Conservation (phyloP, 2,329 filamentous ascomycete species). For the Cladophialophora bantiana region DNA sequence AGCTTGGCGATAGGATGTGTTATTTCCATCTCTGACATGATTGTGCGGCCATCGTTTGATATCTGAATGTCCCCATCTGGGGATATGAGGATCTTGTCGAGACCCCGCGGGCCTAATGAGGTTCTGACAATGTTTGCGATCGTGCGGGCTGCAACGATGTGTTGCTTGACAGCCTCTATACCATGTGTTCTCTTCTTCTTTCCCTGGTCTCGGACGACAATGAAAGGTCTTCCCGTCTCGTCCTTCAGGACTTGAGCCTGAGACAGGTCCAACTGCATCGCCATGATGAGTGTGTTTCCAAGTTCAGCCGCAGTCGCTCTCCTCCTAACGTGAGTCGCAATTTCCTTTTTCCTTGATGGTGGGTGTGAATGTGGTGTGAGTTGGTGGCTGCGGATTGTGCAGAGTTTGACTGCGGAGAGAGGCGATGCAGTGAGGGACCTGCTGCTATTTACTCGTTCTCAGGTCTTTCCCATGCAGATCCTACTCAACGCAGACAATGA, state of each 20-base stretch:
- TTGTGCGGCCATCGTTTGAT: slow-evolving; percentile 98
- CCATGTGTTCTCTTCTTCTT: slow-evolving; percentile 97
- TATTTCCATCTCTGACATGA: slow-evolving; percentile 96
- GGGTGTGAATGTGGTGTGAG: not conserved
- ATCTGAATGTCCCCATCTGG: slow-evolving; percentile 98
- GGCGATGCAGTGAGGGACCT: not conserved
- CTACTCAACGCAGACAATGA: not conserved
- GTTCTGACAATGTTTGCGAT: slow-evolving; percentile 98
- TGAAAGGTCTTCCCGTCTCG: slow-evolving; percentile 96
- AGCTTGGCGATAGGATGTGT: slow-evolving; percentile 98
- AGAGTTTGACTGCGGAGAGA: not conserved
- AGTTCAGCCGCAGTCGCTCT: not conserved
- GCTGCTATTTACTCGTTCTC: not conserved
- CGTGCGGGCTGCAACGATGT: slow-evolving; percentile 95
- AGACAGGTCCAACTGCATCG: slow-evolving; percentile 41
- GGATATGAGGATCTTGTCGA: slow-evolving; percentile 99
- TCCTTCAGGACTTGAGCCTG: slow-evolving; percentile 83
- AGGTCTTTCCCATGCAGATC: not conserved
- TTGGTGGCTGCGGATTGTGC: not conserved
- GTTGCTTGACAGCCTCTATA: slow-evolving; percentile 96
- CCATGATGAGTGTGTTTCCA: slow-evolving; percentile 19
- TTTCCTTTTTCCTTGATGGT: not conserved
- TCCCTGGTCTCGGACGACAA: slow-evolving; percentile 96
- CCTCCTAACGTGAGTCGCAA: not conserved
- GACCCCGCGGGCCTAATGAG: slow-evolving; percentile 90